Percentiles rank a stretch among this genome's conserved stretches.
Conservation (phyloP, 306 rosid species). For the Dryas octopetala region DNA sequence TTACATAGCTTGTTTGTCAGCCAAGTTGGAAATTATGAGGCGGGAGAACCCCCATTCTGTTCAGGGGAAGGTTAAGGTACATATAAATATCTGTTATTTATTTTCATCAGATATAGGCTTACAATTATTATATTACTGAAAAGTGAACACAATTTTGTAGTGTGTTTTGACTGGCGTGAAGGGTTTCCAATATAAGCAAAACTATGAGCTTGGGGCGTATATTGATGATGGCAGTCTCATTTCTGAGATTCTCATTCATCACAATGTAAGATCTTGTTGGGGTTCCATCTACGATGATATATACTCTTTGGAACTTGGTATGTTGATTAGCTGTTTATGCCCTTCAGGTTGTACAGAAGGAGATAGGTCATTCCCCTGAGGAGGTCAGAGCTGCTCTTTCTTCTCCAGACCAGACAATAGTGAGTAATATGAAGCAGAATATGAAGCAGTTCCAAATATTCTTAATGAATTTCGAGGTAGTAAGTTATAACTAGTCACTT, state of each 20-base stretch:
- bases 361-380: conserved; percentile 71
- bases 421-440: conserved; percentile 53
- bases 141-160: conserved; percentile 45
- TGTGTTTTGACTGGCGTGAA: conserved; percentile 91
- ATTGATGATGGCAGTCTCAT: conserved; percentile 95
- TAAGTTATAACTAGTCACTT: background rate
- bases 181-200: conserved; percentile 63
- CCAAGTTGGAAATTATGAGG: conserved; percentile 64
- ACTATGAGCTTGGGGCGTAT: conserved; percentile 76
- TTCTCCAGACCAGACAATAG: conserved; percentile 52
- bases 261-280: conserved; percentile 56
- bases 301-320: conserved; percentile 11
- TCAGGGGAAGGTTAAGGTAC: conserved; percentile 81
- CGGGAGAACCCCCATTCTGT: conserved; percentile 36
- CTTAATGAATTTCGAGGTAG: conserved; percentile 80
- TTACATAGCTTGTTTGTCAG: conserved; percentile 80
- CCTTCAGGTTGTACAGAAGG: conserved; percentile 69
- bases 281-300: conserved; percentile 8
- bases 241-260: conserved; percentile 69
- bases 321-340: conserved; percentile 21
- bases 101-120: background rate
- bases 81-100: conserved; percentile 17
- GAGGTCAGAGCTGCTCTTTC: conserved; percentile 72
- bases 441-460: conserved; percentile 68
- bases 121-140: conserved; percentile 20